Conservation (phyloP, 1,284 basidiomycete genomes). For the Rhodotorula sp. region DNA sequence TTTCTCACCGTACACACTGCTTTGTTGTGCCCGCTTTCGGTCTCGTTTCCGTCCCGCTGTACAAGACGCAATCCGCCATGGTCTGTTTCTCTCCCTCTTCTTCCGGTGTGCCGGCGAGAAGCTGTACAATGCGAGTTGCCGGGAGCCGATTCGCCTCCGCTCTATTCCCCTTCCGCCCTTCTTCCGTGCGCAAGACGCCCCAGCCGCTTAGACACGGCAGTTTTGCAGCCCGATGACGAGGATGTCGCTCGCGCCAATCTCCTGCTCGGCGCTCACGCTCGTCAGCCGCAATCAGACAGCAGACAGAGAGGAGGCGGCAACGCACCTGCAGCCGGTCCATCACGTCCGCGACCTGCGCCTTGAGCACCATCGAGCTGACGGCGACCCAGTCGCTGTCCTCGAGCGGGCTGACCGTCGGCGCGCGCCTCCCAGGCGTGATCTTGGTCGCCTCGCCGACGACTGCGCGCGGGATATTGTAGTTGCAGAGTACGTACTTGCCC, state of each 20-base stretch:
- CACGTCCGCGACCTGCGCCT: slow-evolving; percentile 74
- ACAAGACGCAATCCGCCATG: not conserved
- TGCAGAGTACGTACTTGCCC: slow-evolving; percentile 79
- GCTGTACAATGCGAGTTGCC: too few species aligned
- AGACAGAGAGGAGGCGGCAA: not conserved
- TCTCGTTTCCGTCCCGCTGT: too few species aligned
- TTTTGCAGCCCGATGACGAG: slow-evolving; percentile 88
- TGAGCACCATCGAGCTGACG: slow-evolving; percentile 89
- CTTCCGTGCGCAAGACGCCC: not conserved
- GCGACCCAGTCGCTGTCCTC: slow-evolving; percentile 84
- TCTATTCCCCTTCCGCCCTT: not conserved
- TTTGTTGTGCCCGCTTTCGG: too few species aligned
- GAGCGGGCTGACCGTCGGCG: slow-evolving; percentile 84
- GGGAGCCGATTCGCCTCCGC: not conserved
- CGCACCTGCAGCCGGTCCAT: slow-evolving; percentile 84
- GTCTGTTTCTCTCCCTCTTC: not conserved
- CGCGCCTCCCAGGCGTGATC: slow-evolving; percentile 86
- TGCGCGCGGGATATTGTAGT: slow-evolving; percentile 81
- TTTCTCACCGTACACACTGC: too few species aligned
- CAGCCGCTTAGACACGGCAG: slow-evolving; percentile 72
- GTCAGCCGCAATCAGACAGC: too few species aligned
- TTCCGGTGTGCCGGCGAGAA: not conserved
- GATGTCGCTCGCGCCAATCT: slow-evolving; percentile 80
- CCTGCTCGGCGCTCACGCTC: not conserved
- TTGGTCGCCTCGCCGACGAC: slow-evolving; percentile 64